Evolutionary conservation across 139 green algal species (phyloP).

Genomic region (Micromonas commoda): DNA sequence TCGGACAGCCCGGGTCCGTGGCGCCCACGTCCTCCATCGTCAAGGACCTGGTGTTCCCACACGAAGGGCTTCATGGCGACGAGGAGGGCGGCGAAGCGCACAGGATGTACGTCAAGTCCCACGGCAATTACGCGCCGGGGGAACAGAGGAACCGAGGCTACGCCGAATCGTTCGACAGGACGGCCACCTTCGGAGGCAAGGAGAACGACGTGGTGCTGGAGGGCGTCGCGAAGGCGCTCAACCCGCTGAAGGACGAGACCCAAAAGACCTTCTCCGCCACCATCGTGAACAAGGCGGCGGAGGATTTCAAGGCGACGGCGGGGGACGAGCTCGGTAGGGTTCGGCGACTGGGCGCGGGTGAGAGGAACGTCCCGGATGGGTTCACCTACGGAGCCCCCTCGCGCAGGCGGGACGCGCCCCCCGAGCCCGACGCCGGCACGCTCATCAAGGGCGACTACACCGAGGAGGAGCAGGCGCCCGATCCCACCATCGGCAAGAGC

Average conservation of each 20-base stretch:
- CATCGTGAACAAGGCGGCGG: conserved; percentile 43
- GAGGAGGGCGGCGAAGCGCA: conserved; percentile 4
- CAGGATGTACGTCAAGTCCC: conserved; percentile 49
- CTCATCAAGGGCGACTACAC: conserved; percentile 47
- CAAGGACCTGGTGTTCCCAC: conserved; percentile 26
- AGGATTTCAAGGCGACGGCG: conserved; percentile 48
- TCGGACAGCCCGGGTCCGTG: not conserved
- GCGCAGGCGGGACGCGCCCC: not conserved
- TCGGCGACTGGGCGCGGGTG: conserved; percentile 45
- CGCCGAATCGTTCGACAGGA: conserved; percentile 41
- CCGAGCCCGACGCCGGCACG: conserved; percentile 46
- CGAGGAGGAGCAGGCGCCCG: conserved; percentile 36
- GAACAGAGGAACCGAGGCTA: conserved; percentile 57
- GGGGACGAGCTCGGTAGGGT: conserved; percentile 47
- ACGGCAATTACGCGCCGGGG: conserved; percentile 51
- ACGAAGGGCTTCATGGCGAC: not conserved
- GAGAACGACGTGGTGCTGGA: conserved; percentile 40
- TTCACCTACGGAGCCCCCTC: conserved; percentile 55
- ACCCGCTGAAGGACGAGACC: conserved; percentile 18
- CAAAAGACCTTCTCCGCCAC: not conserved
- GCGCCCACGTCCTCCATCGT: conserved; percentile 42
- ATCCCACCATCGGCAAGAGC: conserved; percentile 50
- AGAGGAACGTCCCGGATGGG: conserved; percentile 29
- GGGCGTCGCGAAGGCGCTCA: conserved; percentile 53
- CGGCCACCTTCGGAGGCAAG: conserved; percentile 17